Evolutionary conservation across 1,284 basidiomycete species (phyloP), one percentile per base, ranked within the genome.

Genomic region (Tilletiopsis washingtonensis): DNA sequence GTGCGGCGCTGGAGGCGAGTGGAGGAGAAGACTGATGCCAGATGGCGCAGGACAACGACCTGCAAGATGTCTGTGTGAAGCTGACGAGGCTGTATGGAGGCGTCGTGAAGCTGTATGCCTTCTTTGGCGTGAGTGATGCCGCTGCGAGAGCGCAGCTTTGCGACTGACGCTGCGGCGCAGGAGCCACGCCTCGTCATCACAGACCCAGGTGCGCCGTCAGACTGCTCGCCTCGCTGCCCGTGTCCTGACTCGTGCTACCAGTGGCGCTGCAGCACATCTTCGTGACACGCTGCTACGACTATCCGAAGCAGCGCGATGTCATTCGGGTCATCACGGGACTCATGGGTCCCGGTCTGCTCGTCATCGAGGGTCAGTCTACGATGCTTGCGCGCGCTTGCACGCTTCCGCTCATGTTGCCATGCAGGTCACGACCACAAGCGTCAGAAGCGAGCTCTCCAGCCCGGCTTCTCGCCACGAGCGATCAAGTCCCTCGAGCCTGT

Each of bases 381-480:
- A n/a, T n/a, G n/a, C n/a, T n/a, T n/a, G n/a, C n/a, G n/a, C n/a
- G n/a, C n/a, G n/a, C n/a, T n/a, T n/a, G n/a, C n/a, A n/a, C n/a
- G n/a, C n/a, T n/a, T n/a, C n/a, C n/a, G n/a, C n/a, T n/a, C n/a
- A n/a, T n/a, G n/a, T n/a, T n/a, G n/a, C n/a, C n/a, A n/a, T n/a
- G n/a, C n/a, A n/a, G 64, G 64, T 1, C 60, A 64, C 12, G 54
- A 54, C 1, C 67, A 70, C 38, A 57, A 56, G 41, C 45, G 64
- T 4, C 67, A 70, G 41, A 38, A 62, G 3, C 59, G 61, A 26
- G 57, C 65, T 32, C 37, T 70, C 17, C 59, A 68, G 25, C 66
- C 67, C 0, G 67, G 63, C 0, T 67, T 70, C 38, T 50, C 49
- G 21, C 43, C 53, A 1, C 49, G 52, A 0, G 52, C 62, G 3